These are phyloP conservation scores for Candida dajiaensis DNA, from an alignment of 805 yeast species.

Conservation along the genomic window DNA sequence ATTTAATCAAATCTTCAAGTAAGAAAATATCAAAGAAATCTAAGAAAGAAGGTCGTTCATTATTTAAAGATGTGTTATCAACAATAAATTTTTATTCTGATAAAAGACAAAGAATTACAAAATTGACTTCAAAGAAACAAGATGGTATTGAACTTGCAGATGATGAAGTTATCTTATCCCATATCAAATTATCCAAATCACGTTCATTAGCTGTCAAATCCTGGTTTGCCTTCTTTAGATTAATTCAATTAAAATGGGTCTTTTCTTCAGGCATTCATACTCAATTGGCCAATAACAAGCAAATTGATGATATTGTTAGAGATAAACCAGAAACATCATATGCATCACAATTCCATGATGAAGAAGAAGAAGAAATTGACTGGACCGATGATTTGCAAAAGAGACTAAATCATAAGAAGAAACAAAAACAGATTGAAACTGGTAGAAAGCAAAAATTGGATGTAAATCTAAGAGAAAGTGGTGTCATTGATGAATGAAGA, in stretches of 20 bases:
- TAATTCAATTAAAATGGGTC: constrained; percentile 22
- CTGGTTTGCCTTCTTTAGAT: constrained; percentile 25
- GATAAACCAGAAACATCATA: constrained; percentile 13
- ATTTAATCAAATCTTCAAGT: constrained; percentile 45
- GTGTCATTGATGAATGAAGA: constrained; percentile 10
- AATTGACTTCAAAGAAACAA: constrained; percentile 12
- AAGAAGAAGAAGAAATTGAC: constrained; percentile 10
- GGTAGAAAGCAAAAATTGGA: constrained; percentile 19
- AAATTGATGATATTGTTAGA: constrained; percentile 15
- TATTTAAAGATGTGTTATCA: constrained; percentile 50
- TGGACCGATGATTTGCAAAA: constrained; percentile 10
- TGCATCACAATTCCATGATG: constrained; percentile 7
- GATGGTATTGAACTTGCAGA: constrained; percentile 5
- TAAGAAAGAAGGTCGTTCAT: constrained; percentile 51
- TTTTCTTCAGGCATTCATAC: constrained; percentile 21
- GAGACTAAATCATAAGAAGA: constrained; percentile 11
- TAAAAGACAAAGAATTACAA: constrained; percentile 29
- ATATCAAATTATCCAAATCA: constrained; percentile 22
- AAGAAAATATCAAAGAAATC: constrained; percentile 58
- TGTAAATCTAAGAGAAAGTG: constrained; percentile 16
- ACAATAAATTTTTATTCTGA: constrained; percentile 39
- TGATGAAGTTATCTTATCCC: constrained; percentile 15
- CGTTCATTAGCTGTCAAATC: constrained; percentile 24
- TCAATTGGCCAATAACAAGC: constrained; percentile 21
- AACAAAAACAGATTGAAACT: constrained; percentile 18